These are phyloP conservation scores for Flaveria sonorensis DNA, from an alignment of 129 eudicot species.

Conservation along the genomic window DNA sequence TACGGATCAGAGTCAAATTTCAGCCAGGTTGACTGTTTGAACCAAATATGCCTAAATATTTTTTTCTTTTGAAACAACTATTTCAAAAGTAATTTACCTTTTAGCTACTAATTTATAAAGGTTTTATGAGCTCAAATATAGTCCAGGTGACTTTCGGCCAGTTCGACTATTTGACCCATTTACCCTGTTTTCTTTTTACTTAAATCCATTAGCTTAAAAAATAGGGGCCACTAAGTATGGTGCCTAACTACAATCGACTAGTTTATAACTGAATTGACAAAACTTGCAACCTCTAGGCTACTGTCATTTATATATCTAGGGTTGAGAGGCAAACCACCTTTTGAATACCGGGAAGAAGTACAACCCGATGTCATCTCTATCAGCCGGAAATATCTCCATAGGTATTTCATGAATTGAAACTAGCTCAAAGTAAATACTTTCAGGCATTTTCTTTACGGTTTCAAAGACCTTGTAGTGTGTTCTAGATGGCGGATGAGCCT, in stretches of 20 bases:
- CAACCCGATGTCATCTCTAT: slow-evolving; percentile 57
- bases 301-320: background rate
- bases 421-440: slow-evolving; percentile 51
- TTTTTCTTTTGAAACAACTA: background rate
- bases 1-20: background rate
- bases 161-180: background rate
- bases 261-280: background rate
- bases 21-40: too few species aligned
- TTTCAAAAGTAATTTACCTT: background rate
- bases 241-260: background rate
- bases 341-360: slow-evolving; percentile 54
- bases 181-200: background rate
- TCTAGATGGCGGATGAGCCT: slow-evolving; percentile 57
- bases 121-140: background rate
- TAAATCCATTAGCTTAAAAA: background rate
- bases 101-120: background rate
- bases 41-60: background rate
- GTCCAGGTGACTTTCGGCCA: background rate
- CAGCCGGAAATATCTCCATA: slow-evolving; percentile 49
- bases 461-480: slow-evolving; percentile 50
- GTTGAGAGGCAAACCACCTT: slow-evolving; percentile 41
- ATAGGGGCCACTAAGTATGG: background rate
- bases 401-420: slow-evolving; percentile 33
- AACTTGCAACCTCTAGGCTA: slow-evolving; percentile 34
- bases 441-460: slow-evolving; percentile 51